Base-by-base conservation (phyloP, 2,329 filamentous ascomycete species). In the Chaetomiaceae sp. region DNA sequence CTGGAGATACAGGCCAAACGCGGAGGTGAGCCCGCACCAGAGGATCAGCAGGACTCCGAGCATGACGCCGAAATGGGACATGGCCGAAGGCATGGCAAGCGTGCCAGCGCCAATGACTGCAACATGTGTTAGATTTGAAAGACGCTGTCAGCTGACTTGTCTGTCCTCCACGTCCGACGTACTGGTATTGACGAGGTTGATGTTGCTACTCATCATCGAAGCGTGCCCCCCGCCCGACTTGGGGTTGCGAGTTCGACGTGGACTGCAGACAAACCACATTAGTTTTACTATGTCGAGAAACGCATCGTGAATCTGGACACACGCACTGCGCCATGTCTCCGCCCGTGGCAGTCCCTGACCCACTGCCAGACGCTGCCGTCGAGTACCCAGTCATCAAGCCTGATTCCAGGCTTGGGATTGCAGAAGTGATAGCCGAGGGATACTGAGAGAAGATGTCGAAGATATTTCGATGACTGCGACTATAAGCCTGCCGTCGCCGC, bases 121-220 rank as follows among this genome's bases (percentile, higher is more conserved):
- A n/a, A 54, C 23, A 52, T 57, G 60, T 40, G 62, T 59, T 54
- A 64, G 55, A n/a, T n/a, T n/a, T n/a, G n/a, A n/a, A n/a, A n/a
- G n/a, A n/a, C n/a, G n/a, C n/a, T n/a, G n/a, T n/a, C n/a, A n/a
- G n/a, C n/a, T n/a, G n/a, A n/a, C n/a, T n/a, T n/a, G n/a, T n/a
- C n/a, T n/a, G n/a, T n/a, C n/a, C n/a, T n/a, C n/a, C n/a, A n/a
- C n/a, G 32, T 64, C 82, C 9, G 32, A 64, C 82, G 54, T 78
- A 94, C 89, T 99, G 16, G 94, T 99, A 71, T 99, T 99, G 59
- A 97, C 79, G 59, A 99, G 77, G 69, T 99, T 99, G 73, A 97
- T 87, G 61, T 94, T 87, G 68, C 91, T 96, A 73, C 90, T 96
- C 49, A 86, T 70, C 83, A 89, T 95, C 62, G 89, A 87, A 62